Percentiles rank a stretch among this genome's conserved stretches.
phyloP scores from a whole-genome alignment of 306 rosid genomes.

The Pyrus betulifolia region DNA sequence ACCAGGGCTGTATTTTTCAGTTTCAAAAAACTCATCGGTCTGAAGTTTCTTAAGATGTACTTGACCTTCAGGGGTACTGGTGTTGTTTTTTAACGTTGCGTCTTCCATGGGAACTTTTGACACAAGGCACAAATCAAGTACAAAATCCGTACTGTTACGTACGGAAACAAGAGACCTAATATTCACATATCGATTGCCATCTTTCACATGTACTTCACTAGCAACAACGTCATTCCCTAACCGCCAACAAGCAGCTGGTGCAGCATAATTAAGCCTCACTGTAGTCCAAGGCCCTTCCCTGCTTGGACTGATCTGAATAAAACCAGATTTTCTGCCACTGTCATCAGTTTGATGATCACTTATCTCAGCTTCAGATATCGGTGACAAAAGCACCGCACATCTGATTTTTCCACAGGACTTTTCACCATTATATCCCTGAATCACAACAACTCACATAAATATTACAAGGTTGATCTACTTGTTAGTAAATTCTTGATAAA shows the following conservation, averaged over 20 bases:
- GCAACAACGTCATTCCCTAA: conserved; percentile 87
- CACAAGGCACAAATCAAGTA: conserved; percentile 63
- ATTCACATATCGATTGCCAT: conserved; percentile 80
- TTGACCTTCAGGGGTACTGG: conserved; percentile 35
- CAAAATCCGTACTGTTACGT: conserved; percentile 60
- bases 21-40: conserved; percentile 62
- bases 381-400: conserved; percentile 57
- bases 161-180: conserved; percentile 88
- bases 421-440: conserved; percentile 32
- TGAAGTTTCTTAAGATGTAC: conserved; percentile 31
- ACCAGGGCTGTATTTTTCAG: conserved; percentile 52
- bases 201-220: conserved; percentile 80
- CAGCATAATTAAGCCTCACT: conserved; percentile 89
- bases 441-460: conserved; percentile 17
- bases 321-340: conserved; percentile 52
- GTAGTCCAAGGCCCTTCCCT: conserved; percentile 97
- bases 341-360: conserved; percentile 30
- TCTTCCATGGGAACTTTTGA: conserved; percentile 30
- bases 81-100: conserved; percentile 16
- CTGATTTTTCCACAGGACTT: conserved; percentile 42
- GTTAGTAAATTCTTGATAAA: not conserved
- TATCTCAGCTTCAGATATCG: conserved; percentile 42
- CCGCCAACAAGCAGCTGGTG: conserved; percentile 98
- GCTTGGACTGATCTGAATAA: conserved; percentile 91
- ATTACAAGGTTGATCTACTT: not conserved